phyloP scores from a whole-genome alignment of 768 basidiomycete species.

The Naganishia kalamii region DNA sequence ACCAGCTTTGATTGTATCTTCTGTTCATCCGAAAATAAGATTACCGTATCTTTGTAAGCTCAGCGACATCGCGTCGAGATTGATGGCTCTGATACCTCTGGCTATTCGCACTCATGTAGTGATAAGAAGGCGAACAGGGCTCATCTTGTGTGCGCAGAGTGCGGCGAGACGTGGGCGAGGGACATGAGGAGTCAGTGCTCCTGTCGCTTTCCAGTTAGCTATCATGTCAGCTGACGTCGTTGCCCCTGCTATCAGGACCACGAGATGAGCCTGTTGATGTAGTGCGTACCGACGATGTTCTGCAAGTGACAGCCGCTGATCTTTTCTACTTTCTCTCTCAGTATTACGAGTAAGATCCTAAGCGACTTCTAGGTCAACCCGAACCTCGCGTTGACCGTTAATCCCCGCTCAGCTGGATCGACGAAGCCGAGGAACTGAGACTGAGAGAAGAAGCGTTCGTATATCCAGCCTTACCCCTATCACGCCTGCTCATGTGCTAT shows the following conservation, averaged over 20 bases:
- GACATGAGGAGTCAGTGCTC: slow-evolving; percentile 60
- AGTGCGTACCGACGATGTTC: slow-evolving; percentile 65
- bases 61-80: too few species aligned
- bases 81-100: too few species aligned
- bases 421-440: slow-evolving; percentile 41
- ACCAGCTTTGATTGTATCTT: slow-evolving; percentile 45
- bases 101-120: too few species aligned
- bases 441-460: slow-evolving; percentile 36
- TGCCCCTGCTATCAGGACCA: slow-evolving; percentile 13
- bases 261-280: slow-evolving; percentile 28
- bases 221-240: not conserved
- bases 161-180: slow-evolving; percentile 86
- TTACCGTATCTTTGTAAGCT: slow-evolving; percentile 37
- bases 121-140: slow-evolving; percentile 63
- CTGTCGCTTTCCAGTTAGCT: not conserved
- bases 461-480: not conserved
- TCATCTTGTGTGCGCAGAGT: slow-evolving; percentile 61
- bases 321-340: not conserved
- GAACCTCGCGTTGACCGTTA: not conserved
- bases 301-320: not conserved
- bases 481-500: not conserved
- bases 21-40: slow-evolving; percentile 39
- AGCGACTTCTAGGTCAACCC: not conserved
- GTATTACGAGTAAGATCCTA: slow-evolving; percentile 4
- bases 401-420: slow-evolving; percentile 38